These are phyloP conservation scores for Ogataea wickerhamii DNA, from an alignment of 805 yeast genomes.

Conservation along the genomic window DNA sequence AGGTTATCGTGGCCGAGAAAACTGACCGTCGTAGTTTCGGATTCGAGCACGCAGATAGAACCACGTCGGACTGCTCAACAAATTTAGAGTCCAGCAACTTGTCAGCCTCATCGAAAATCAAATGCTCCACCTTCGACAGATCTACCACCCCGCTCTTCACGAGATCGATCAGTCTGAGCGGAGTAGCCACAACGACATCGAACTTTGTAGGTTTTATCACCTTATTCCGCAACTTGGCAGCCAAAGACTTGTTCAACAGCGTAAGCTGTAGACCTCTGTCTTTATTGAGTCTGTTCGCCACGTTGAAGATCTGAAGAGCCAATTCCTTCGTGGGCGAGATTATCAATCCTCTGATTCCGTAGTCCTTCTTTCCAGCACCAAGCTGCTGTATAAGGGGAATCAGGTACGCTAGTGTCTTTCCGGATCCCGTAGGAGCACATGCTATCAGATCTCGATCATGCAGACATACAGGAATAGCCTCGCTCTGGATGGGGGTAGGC, in stretches of 20 bases:
- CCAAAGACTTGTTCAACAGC: constrained; percentile 66
- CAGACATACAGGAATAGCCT: constrained; percentile 74
- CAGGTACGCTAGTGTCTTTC: constrained; percentile 88
- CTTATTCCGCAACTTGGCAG: constrained; percentile 62
- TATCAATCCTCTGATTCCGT: constrained; percentile 69
- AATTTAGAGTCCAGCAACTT: constrained; percentile 83
- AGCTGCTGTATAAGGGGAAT: constrained; percentile 70
- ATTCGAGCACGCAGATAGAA: constrained; percentile 57
- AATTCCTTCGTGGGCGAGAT: constrained; percentile 94
- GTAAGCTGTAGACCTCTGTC: constrained; percentile 59
- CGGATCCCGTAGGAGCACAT: constrained; percentile 98
- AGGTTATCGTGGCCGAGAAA: constrained; percentile 94
- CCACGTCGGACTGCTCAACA: constrained; percentile 85
- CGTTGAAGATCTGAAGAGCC: constrained; percentile 78
- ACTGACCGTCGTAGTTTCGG: constrained; percentile 63
- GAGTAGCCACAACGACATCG: constrained; percentile 84
- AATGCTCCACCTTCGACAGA: constrained; percentile 61
- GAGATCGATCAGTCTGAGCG: constrained; percentile 79
- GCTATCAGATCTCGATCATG: constrained; percentile 76
- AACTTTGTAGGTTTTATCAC: constrained; percentile 57
- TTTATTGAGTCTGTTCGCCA: constrained; percentile 54
- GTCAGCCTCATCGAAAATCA: constrained; percentile 95
- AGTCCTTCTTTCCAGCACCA: constrained; percentile 27
- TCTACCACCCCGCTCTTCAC: constrained; percentile 59
- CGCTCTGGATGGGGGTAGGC: constrained; percentile 93